These are phyloP conservation scores for Geotrichum klebahnii DNA, from an alignment of 1,139 yeast species.

Conservation along the genomic window DNA sequence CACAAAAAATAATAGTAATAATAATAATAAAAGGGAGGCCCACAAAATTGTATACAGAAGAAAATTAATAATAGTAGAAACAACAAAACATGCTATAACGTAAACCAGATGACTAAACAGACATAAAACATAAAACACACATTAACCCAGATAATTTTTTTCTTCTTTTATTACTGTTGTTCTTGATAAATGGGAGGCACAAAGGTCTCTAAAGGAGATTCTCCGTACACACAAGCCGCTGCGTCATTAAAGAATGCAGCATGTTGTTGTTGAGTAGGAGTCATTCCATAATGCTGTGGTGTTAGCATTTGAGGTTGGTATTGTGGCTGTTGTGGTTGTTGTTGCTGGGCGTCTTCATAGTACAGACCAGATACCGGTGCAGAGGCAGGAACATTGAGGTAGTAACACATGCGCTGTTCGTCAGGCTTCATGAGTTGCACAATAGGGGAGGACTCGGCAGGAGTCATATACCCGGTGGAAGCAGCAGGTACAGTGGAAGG, in stretches of 20 bases:
- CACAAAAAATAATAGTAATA: too few species aligned
- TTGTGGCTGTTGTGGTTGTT: neutral
- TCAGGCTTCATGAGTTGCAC: conserved; percentile 4
- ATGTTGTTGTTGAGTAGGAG: neutral
- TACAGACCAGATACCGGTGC: neutral
- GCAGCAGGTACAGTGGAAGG: neutral
- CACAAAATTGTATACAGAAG: too few species aligned
- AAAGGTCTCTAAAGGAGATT: conserved; percentile 16
- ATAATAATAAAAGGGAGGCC: too few species aligned
- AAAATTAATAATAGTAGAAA: too few species aligned
- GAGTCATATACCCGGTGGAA: conserved; percentile 13
- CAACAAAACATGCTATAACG: too few species aligned
- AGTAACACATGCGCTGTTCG: conserved; percentile 7
- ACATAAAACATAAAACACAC: too few species aligned
- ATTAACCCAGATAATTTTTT: neutral
- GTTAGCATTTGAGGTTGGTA: conserved; percentile 12
- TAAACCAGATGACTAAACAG: too few species aligned
- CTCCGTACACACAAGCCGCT: conserved; percentile 3
- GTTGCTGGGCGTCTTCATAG: conserved; percentile 3
- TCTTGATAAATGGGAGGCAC: conserved; percentile 14
- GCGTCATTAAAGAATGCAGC: neutral
- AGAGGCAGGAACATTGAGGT: neutral
- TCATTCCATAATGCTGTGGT: conserved; percentile 8
- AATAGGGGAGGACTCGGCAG: conserved; percentile 8
- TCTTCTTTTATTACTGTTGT: neutral